These are phyloP conservation scores for Wickerhamiella siamensis DNA, from an alignment of 805 yeast species.

Conservation along the genomic window DNA sequence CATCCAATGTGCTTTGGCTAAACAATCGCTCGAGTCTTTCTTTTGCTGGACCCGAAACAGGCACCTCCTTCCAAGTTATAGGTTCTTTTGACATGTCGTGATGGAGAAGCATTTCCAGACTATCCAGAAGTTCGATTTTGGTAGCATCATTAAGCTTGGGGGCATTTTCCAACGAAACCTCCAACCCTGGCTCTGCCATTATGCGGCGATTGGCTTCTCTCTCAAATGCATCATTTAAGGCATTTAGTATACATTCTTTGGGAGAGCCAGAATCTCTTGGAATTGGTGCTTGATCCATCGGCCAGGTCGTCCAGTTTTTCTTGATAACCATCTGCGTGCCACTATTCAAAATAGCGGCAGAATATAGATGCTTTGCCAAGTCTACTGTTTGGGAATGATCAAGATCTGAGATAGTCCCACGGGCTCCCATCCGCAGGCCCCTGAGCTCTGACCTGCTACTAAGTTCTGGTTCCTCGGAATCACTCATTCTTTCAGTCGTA, in stretches of 20 bases:
- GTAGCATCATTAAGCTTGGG: constrained; percentile 9
- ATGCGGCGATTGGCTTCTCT: constrained; percentile 13
- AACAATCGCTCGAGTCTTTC: constrained; percentile 8
- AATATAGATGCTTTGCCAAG: constrained; percentile 50
- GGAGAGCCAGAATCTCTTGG: constrained; percentile 14
- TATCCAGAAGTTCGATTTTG: constrained; percentile 3
- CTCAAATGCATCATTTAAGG: constrained; percentile 17
- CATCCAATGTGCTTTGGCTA: constrained; percentile 4
- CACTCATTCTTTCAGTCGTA: constrained; percentile 27
- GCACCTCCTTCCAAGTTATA: constrained; percentile 8
- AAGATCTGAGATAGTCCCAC: constrained; percentile 9
- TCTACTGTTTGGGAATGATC: constrained; percentile 28
- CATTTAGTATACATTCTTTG: constrained; percentile 13
- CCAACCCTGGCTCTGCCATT: constrained; percentile 8
- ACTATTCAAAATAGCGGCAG: constrained; percentile 34
- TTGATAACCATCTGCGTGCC: constrained; percentile 28
- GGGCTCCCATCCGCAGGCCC: constrained; percentile 1
- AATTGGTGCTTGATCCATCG: constrained; percentile 24
- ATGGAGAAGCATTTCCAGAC: constrained; percentile 4
- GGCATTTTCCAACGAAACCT: constrained; percentile 13
- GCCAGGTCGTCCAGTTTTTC: constrained; percentile 47
- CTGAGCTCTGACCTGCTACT: neutral
- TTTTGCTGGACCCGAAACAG: constrained; percentile 8
- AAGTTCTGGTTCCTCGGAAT: neutral
- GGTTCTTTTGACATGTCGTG: neutral